Percentiles rank a stretch among this genome's conserved stretches.
These are phyloP conservation scores for Hypoxylon sp. DNA, from an alignment of 2,329 filamentous ascomycete genomes.

Conservation along the genomic window DNA sequence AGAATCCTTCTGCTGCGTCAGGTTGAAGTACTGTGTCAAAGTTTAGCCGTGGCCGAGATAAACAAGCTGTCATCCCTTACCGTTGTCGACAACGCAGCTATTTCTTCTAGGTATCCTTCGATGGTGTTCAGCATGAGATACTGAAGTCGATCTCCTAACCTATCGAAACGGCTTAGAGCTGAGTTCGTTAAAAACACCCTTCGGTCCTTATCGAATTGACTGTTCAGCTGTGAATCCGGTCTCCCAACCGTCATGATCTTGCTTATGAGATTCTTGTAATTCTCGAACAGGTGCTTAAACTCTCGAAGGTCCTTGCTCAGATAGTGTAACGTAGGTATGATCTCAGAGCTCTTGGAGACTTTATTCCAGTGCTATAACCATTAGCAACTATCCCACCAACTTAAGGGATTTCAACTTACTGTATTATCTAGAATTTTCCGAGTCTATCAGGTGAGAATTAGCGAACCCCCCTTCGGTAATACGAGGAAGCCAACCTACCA, in stretches of 20 bases:
- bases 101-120: constrained; percentile 75
- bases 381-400: constrained; percentile 31
- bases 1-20: constrained; percentile 81
- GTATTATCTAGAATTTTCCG: constrained; percentile 53
- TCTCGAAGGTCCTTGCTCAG: constrained; percentile 72
- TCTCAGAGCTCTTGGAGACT: constrained; percentile 61
- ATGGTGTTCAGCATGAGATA: constrained; percentile 73
- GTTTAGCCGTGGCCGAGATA: background rate
- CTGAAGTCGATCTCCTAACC: constrained; percentile 70
- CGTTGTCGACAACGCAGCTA: constrained; percentile 76
- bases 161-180: constrained; percentile 69
- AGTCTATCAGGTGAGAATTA: constrained; percentile 49
- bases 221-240: constrained; percentile 29
- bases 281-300: constrained; percentile 71
- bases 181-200: constrained; percentile 57
- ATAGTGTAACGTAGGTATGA: constrained; percentile 69
- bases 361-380: constrained; percentile 50
- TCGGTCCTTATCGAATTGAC: constrained; percentile 22
- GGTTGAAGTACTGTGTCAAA: constrained; percentile 75
- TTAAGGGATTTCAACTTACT: constrained; percentile 46
- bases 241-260: constrained; percentile 64
- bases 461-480: constrained; percentile 26
- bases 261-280: constrained; percentile 71
- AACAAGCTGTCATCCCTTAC: constrained; percentile 56
- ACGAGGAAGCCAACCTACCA: constrained; percentile 56